Base-by-base conservation (phyloP, 2,329 filamentous ascomycete species). In the Coleophoma eucalyptorum region DNA sequence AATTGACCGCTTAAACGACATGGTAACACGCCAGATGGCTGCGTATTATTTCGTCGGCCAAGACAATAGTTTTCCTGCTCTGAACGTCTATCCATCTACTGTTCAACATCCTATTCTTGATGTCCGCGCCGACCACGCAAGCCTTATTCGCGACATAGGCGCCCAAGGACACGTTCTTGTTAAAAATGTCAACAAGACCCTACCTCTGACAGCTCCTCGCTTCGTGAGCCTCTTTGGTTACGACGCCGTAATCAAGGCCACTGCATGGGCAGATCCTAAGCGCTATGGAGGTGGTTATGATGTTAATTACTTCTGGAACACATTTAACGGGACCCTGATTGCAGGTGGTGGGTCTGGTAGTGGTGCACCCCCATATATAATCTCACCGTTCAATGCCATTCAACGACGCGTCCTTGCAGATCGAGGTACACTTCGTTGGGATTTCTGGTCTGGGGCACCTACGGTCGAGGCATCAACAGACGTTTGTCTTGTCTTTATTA, bases 71-170 rank as follows among this genome's bases (percentile, higher is more conserved):
- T 61, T 76, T 58, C 82, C 86, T 26, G 35, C 42, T 19, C 12
- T 21, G 3, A 42, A 16, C n/a, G 37, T 57, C 10, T 55, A 56
- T 21, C 58, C 56, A 6, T 53, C 56, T 10, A 50, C 47, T 21
- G 55, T 47, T 54, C 21, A 60, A 58, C 40, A 55, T 1, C 76
- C 84, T 59, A 87, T 90, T 56, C 80, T 96, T 31, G 84, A 96
- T 61, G 91, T 95, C 15, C 87, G 84, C 50, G 78, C 69, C 49
- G 76, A 92, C 53, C 87, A 96, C 67, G 81, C 75, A 50, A 65
- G 72, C 26, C 63, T 81, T 3, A 81, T 76, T 42, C 79, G 81
- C 43, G 69, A 75, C 53, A 73, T 77, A 73, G 6, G 82, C 83
- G 67, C 83, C 77, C n/a, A 81, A 74, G 5, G 80, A 20, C 18